Evolutionary conservation across 768 basidiomycete genomes (phyloP).

Genomic region (Coprinellus micaceus): DNA sequence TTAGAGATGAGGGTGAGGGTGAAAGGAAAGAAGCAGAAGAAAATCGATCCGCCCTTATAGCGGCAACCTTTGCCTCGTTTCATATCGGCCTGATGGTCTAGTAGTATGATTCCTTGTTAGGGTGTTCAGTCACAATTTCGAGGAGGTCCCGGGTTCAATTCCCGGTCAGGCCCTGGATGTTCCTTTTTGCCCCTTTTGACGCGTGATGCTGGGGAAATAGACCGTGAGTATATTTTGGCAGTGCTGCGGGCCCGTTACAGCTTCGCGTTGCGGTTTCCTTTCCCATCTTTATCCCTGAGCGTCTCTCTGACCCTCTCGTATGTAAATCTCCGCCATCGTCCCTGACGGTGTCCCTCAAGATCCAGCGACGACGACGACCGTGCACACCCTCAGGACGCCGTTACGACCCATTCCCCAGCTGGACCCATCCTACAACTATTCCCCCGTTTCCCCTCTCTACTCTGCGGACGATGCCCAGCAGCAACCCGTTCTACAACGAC

Average conservation of each 20-base stretch:
- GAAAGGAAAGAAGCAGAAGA: too few species aligned
- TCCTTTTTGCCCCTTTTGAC: neutral
- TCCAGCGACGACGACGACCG: neutral
- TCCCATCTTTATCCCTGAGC: neutral
- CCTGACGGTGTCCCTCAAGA: neutral
- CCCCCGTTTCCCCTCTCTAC: neutral
- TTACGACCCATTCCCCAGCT: slow-evolving; percentile 4
- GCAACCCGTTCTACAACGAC: neutral
- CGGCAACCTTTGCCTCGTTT: too few species aligned
- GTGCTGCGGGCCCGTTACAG: neutral
- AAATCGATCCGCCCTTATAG: too few species aligned
- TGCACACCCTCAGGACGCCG: neutral
- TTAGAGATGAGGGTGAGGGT: too few species aligned
- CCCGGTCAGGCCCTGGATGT: slow-evolving; percentile 61
- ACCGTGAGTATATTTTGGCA: too few species aligned
- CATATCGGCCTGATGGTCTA: slow-evolving; percentile 4
- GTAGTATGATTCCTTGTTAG: slow-evolving; percentile 7
- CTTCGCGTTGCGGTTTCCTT: neutral
- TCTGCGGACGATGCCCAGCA: slow-evolving; percentile 8
- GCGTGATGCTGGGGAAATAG: too few species aligned
- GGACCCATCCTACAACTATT: slow-evolving; percentile 1
- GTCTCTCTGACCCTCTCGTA: neutral
- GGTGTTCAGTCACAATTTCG: slow-evolving; percentile 31
- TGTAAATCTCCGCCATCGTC: neutral
- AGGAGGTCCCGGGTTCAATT: slow-evolving; percentile 90